Evolutionary conservation across 1,139 yeast species (phyloP).

Genomic region (Zhuliangozyma parablackwelliae): DNA sequence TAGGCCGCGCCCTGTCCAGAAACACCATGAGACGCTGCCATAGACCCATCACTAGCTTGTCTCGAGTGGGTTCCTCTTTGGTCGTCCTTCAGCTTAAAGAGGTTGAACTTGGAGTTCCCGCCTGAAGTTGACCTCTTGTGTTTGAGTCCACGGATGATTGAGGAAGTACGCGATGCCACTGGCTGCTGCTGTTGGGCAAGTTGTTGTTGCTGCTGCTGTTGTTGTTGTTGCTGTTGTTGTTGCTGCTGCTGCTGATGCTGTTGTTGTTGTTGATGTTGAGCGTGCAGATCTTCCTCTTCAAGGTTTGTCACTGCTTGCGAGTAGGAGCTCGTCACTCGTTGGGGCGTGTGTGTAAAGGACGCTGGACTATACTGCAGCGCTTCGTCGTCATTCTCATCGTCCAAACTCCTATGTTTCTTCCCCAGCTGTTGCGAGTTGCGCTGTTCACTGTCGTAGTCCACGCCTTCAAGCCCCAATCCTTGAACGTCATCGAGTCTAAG

Average conservation of each 20-base stretch:
- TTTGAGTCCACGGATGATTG: constrained; percentile 27
- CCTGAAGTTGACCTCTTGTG: constrained; percentile 44
- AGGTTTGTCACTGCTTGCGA: constrained; percentile 40
- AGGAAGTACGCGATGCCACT: constrained; percentile 10
- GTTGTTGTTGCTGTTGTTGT: constrained; percentile 2
- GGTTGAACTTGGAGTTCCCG: constrained; percentile 30
- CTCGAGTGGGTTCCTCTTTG: constrained; percentile 29
- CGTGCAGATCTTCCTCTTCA: constrained; percentile 17
- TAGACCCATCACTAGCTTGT: constrained; percentile 39
- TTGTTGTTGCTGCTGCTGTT: constrained; percentile 3
- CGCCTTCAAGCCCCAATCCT: constrained; percentile 41
- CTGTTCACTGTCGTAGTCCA: constrained; percentile 19
- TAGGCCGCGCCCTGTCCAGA: constrained; percentile 22
- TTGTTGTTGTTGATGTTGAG: constrained; percentile 2
- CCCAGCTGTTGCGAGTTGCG: constrained; percentile 3
- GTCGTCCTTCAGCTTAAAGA: constrained; percentile 29
- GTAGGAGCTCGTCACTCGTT: constrained; percentile 11
- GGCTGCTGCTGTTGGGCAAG: constrained; percentile 2
- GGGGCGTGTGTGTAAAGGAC: constrained; percentile 2
- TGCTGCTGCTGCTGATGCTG: constrained; percentile 2
- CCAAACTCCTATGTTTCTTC: background rate
- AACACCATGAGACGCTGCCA: constrained; percentile 3
- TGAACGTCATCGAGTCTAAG: constrained; percentile 13
- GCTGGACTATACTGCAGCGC: constrained; percentile 1
- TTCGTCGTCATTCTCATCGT: background rate